These are phyloP conservation scores for Spergularia marina DNA, from an alignment of 148 eudicot species.

Conservation along the genomic window DNA sequence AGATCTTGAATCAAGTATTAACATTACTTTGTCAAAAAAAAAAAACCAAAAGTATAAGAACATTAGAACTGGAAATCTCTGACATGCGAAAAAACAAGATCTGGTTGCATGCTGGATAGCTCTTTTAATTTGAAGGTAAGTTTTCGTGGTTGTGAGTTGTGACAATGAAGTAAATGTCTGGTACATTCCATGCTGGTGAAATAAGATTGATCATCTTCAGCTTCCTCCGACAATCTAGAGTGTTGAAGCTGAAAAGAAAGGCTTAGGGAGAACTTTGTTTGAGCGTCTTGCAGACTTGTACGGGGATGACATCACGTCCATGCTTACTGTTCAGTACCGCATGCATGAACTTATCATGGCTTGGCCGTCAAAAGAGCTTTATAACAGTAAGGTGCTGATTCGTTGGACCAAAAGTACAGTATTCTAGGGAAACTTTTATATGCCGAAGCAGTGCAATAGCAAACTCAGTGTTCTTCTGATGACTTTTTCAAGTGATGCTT, in stretches of 20 bases:
- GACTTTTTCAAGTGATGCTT: not conserved
- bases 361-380: slow-evolving; percentile 95
- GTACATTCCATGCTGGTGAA: not conserved
- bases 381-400: slow-evolving; percentile 69
- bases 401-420: not conserved
- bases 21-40: no score
- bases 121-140: slow-evolving; percentile 78
- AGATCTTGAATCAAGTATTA: no score
- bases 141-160: not conserved
- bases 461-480: not conserved
- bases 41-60: no score
- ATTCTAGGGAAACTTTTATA: not conserved
- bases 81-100: no score
- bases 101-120: slow-evolving; percentile 99
- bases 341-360: slow-evolving; percentile 95
- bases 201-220: slow-evolving; percentile 63
- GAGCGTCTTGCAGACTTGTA: slow-evolving; percentile 93
- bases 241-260: slow-evolving; percentile 94
- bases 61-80: slow-evolving; percentile 80
- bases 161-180: not conserved
- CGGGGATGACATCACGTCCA: slow-evolving; percentile 79
- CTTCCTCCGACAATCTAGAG: slow-evolving; percentile 95
- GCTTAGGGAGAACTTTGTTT: slow-evolving; percentile 86
- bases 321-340: slow-evolving; percentile 99
- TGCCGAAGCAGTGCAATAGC: not conserved